Evolutionary conservation across 352 stramenopile genomes (phyloP).

Genomic region (Peronospora belbahrii): DNA sequence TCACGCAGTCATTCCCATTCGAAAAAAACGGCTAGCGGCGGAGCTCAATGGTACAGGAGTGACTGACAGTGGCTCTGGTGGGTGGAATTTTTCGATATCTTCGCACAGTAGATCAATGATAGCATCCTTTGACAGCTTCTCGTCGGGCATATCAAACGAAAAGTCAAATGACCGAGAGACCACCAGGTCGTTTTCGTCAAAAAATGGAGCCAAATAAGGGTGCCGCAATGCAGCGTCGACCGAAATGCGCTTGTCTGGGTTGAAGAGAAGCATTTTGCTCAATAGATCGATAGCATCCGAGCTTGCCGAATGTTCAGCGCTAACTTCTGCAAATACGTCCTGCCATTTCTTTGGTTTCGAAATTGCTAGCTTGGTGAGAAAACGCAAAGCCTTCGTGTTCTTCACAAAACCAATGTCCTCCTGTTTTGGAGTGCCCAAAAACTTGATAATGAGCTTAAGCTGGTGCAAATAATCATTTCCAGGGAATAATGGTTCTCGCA

Average conservation of each 20-base stretch:
- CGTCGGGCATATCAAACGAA: conserved; percentile 56
- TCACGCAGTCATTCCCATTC: conserved; percentile 45
- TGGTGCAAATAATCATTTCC: conserved; percentile 82
- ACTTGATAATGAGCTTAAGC: conserved; percentile 77
- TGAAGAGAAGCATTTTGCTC: conserved; percentile 62
- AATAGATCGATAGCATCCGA: conserved; percentile 52
- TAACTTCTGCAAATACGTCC: conserved; percentile 44
- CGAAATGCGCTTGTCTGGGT: conserved; percentile 65
- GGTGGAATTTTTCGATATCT: conserved; percentile 57
- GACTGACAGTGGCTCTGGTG: conserved; percentile 17
- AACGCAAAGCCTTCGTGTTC: conserved; percentile 86
- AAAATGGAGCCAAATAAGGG: conserved; percentile 81
- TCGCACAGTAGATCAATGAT: conserved; percentile 51
- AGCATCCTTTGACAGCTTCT: conserved; percentile 52
- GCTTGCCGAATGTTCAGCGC: conserved; percentile 22
- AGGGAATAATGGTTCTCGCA: conserved; percentile 93
- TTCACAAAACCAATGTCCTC: conserved; percentile 79
- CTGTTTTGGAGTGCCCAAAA: conserved; percentile 58
- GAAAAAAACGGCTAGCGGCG: conserved; percentile 32
- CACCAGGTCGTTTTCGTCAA: conserved; percentile 60
- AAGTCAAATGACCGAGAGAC: conserved; percentile 45
- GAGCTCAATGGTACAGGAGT: conserved; percentile 13
- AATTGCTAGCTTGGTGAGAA: conserved; percentile 75
- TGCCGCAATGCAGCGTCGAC: conserved; percentile 48
- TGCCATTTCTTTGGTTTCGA: conserved; percentile 67